Percentiles rank a stretch among this genome's conserved stretches.
Conservation (phyloP, 352 stramenopile genomes). For the Phytophthora pinifolia region DNA sequence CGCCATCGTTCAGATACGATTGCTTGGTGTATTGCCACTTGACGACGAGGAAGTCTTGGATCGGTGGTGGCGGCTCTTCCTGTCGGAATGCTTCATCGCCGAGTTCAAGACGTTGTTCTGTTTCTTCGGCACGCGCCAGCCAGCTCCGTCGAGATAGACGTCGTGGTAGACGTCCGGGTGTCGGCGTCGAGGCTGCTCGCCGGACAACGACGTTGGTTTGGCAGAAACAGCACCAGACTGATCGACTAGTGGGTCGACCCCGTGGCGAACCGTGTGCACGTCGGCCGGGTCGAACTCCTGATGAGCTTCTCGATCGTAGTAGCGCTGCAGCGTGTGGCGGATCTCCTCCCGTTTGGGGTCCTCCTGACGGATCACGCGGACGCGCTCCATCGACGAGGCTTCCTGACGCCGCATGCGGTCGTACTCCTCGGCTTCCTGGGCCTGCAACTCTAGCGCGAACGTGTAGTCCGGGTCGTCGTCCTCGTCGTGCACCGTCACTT, state of each 20-base stretch:
- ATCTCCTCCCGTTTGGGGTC: constrained; percentile 48
- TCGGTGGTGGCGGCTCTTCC: constrained; percentile 41
- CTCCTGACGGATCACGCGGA: constrained; percentile 58
- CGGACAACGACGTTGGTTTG: constrained; percentile 1
- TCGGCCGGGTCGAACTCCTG: constrained; percentile 24
- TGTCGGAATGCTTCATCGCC: constrained; percentile 45
- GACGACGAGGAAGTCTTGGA: constrained; percentile 31
- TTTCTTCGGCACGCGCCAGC: constrained; percentile 36
- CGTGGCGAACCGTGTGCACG: constrained; percentile 11
- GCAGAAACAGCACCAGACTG: constrained; percentile 12
- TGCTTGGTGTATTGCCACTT: constrained; percentile 2
- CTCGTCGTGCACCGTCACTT: constrained; percentile 50
- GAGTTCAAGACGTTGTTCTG: constrained; percentile 42
- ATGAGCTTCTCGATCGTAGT: constrained; percentile 41
- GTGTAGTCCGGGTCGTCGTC: constrained; percentile 68
- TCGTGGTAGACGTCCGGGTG: constrained; percentile 36
- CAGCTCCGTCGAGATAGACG: constrained; percentile 38
- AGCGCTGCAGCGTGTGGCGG: constrained; percentile 48
- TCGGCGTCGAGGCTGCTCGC: constrained; percentile 34
- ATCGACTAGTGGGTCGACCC: constrained; percentile 13
- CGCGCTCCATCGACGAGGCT: constrained; percentile 64
- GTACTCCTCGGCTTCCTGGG: constrained; percentile 74
- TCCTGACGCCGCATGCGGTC: constrained; percentile 68
- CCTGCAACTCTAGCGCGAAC: constrained; percentile 72
- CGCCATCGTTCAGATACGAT: constrained; percentile 27